Evolutionary conservation across 306 rosid genomes (phyloP).

Genomic region (Herpetospermum pedunculosum): DNA sequence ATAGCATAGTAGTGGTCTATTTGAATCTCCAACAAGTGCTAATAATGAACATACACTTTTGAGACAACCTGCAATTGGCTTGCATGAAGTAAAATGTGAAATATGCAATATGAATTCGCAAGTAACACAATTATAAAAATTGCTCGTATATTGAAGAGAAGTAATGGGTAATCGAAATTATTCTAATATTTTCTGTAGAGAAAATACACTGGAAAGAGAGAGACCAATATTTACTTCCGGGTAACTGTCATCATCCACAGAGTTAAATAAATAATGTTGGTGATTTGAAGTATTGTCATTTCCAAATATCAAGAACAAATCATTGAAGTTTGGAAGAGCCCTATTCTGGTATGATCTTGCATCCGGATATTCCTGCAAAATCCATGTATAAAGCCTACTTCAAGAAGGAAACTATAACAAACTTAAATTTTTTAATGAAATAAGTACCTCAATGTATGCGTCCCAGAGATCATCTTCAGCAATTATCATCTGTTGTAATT

Average conservation of each 20-base stretch:
- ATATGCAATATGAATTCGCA: background rate
- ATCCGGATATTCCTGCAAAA: conserved; percentile 36
- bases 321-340: conserved; percentile 44
- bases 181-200: background rate
- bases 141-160: background rate
- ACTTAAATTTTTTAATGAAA: conserved; percentile 3
- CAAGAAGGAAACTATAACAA: background rate
- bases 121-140: background rate
- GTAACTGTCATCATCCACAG: conserved; percentile 18
- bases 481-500: conserved; percentile 34
- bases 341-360: conserved; percentile 26
- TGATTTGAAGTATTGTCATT: conserved; percentile 6
- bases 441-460: conserved; percentile 32
- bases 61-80: background rate
- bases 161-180: background rate
- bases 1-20: background rate
- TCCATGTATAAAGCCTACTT: conserved; percentile 13
- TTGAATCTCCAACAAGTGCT: background rate
- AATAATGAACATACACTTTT: background rate
- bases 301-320: conserved; percentile 43
- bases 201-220: background rate
- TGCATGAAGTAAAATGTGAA: conserved; percentile 1
- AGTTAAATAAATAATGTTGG: conserved; percentile 11
- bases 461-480: conserved; percentile 41
- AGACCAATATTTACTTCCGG: conserved; percentile 23